These are phyloP conservation scores for Heterobasidion occidentale DNA, from an alignment of 1,284 basidiomycete genomes.

Conservation along the genomic window DNA sequence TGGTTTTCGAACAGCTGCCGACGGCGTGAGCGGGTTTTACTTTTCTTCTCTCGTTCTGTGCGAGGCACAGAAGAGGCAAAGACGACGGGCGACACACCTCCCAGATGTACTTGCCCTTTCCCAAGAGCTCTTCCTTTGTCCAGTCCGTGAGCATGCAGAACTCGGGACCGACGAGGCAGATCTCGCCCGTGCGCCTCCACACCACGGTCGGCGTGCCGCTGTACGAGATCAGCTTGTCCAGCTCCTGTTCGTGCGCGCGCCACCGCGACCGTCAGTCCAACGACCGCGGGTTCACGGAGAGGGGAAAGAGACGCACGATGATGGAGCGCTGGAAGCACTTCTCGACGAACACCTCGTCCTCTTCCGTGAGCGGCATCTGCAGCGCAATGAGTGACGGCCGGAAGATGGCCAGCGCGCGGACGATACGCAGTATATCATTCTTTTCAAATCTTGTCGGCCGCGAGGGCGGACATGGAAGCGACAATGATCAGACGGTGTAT, in stretches of 20 bases:
- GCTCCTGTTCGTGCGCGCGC: constrained; percentile 49
- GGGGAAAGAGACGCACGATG: constrained; percentile 46
- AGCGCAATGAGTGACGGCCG: constrained; percentile 93
- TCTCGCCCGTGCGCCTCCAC: constrained; percentile 96
- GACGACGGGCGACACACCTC: constrained; percentile 42
- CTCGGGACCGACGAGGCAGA: constrained; percentile 93
- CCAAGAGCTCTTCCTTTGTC: constrained; percentile 77
- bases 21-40: background rate
- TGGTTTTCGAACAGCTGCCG: constrained; percentile 89
- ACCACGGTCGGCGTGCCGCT: constrained; percentile 99
- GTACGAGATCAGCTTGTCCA: constrained; percentile 95
- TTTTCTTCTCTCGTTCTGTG: background rate
- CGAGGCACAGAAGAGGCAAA: background rate
- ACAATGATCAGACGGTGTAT: background rate
- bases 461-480: background rate
- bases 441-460: constrained; percentile 74
- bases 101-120: constrained; percentile 82
- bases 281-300: background rate
- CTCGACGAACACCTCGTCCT: constrained; percentile 94
- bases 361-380: constrained; percentile 90
- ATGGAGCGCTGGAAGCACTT: constrained; percentile 91
- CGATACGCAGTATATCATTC: constrained; percentile 90
- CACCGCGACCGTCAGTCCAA: background rate
- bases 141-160: constrained; percentile 93
- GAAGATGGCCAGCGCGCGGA: constrained; percentile 90